Conservation (phyloP, 176 grass and related monocot genomes). For the Ensete glaucum region DNA sequence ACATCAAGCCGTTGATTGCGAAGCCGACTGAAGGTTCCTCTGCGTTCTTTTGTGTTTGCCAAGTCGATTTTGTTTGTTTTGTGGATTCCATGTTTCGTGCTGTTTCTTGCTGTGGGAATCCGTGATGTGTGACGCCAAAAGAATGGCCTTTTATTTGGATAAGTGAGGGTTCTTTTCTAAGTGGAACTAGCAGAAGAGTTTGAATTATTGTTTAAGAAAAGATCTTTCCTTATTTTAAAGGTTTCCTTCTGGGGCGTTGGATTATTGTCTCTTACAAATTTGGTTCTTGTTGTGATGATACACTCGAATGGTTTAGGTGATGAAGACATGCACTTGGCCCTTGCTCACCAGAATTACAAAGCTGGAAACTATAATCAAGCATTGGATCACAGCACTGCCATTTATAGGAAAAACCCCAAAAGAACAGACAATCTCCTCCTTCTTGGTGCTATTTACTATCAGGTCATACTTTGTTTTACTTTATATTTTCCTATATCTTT, state of each 20-base stretch:
- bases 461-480: constrained; percentile 28
- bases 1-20: background rate
- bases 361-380: constrained; percentile 67
- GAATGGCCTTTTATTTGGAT: background rate
- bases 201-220: background rate
- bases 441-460: constrained; percentile 75
- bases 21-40: constrained; percentile 6
- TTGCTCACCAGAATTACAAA: constrained; percentile 80
- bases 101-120: background rate
- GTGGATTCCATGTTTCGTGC: background rate
- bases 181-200: background rate
- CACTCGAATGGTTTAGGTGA: constrained; percentile 31
- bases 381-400: constrained; percentile 44
- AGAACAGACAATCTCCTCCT: constrained; percentile 83
- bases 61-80: background rate
- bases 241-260: background rate
- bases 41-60: background rate
- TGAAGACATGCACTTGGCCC: constrained; percentile 45
- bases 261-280: background rate
- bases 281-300: background rate
- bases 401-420: constrained; percentile 55
- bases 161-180: background rate
- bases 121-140: background rate
- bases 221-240: background rate
- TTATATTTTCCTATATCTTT: background rate